phyloP scores from a whole-genome alignment of 2,329 filamentous ascomycete genomes.

The Talaromyces funiculosus region DNA sequence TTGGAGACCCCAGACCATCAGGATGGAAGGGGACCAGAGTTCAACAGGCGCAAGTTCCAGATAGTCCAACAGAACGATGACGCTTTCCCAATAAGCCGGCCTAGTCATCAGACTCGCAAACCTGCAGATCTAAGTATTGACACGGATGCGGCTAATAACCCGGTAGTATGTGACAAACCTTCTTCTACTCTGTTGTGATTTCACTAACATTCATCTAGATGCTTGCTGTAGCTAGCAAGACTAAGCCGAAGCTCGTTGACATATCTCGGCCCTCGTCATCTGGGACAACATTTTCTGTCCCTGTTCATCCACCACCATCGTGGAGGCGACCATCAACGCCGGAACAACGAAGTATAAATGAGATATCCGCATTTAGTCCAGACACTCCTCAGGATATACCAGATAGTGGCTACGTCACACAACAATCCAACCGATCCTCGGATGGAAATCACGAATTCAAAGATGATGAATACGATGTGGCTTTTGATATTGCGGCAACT shows the following conservation, averaged over 20 bases:
- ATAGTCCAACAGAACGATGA: conserved; percentile 33
- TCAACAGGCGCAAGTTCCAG: conserved; percentile 31
- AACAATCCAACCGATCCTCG: conserved; percentile 24
- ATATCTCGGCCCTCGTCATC: conserved; percentile 34
- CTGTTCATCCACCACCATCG: conserved; percentile 22
- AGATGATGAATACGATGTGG: conserved; percentile 24
- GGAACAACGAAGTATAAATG: conserved; percentile 27
- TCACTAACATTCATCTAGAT: conserved; percentile 17
- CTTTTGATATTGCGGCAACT: not conserved
- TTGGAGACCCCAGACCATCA: conserved; percentile 23
- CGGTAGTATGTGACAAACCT: conserved; percentile 6
- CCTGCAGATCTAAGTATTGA: conserved; percentile 13
- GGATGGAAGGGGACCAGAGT: conserved; percentile 23
- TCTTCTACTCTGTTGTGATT: not conserved
- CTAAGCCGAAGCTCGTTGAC: conserved; percentile 34
- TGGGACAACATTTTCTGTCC: conserved; percentile 22
- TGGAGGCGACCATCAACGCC: conserved; percentile 29
- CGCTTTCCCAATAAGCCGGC: conserved; percentile 16
- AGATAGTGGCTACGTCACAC: conserved; percentile 31
- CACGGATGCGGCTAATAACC: conserved; percentile 13
- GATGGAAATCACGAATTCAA: conserved; percentile 21
- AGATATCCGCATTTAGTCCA: conserved; percentile 36
- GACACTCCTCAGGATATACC: conserved; percentile 34
- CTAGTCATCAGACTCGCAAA: conserved; percentile 13
- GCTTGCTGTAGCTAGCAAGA: conserved; percentile 30